Conservation (phyloP, 768 basidiomycete genomes). For the Plicaturopsis crispa region DNA sequence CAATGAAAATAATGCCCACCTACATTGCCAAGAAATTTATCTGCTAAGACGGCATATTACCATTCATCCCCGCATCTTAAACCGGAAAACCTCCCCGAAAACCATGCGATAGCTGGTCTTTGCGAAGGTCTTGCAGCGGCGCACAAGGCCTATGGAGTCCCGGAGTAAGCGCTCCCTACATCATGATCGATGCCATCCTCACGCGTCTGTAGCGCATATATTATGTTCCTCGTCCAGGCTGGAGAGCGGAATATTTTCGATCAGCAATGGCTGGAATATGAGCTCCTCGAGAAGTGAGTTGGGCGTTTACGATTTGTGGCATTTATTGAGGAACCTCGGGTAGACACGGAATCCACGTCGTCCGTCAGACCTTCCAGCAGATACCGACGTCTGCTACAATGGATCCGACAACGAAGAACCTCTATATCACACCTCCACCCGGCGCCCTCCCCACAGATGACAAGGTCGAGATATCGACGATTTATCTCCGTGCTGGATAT, state of each 20-base stretch:
- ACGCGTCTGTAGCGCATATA: constrained; percentile 11
- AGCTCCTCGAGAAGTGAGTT: constrained; percentile 68
- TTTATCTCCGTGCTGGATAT: constrained; percentile 92
- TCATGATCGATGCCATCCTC: neutral
- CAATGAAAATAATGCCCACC: neutral
- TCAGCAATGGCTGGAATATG: constrained; percentile 84
- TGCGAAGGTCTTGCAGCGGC: constrained; percentile 73
- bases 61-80: constrained; percentile 44
- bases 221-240: constrained; percentile 87
- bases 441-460: constrained; percentile 23
- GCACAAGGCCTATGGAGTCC: constrained; percentile 63
- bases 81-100: constrained; percentile 58
- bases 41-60: constrained; percentile 61
- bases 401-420: constrained; percentile 32
- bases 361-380: constrained; percentile 72
- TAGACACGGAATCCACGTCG: constrained; percentile 68
- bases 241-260: constrained; percentile 94
- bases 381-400: constrained; percentile 54
- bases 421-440: constrained; percentile 28
- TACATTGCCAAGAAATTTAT: constrained; percentile 48
- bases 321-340: neutral
- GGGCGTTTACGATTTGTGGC: neutral
- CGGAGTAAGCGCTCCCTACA: constrained; percentile 30
- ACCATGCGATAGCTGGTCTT: constrained; percentile 63
- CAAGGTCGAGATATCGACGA: constrained; percentile 66